A percentile compares a stretch with the other conserved stretches of the same genome.
phyloP scores from a whole-genome alignment of 345 rosid genomes.

The Moringa oleifera region DNA sequence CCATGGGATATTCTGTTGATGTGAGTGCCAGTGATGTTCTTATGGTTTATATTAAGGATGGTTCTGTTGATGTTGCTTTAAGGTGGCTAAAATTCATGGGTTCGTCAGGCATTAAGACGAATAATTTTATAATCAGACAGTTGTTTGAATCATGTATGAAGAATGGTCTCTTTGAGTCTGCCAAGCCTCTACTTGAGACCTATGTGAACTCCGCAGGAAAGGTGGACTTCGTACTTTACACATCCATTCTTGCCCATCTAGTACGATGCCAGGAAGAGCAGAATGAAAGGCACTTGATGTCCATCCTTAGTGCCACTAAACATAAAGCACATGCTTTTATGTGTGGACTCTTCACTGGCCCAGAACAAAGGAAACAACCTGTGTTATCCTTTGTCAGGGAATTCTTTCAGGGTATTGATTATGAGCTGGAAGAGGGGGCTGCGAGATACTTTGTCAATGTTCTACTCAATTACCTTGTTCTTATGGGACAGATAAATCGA shows the following conservation, averaged over 20 bases:
- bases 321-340: conserved; percentile 81
- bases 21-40: conserved; percentile 93
- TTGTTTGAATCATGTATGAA: conserved; percentile 96
- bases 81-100: conserved; percentile 96
- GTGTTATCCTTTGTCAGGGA: conserved; percentile 83
- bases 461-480: conserved; percentile 89
- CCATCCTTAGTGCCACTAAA: conserved; percentile 70
- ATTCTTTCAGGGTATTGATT: conserved; percentile 87
- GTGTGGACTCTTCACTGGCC: conserved; percentile 94
- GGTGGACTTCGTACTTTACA: conserved; percentile 92
- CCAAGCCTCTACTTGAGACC: conserved; percentile 88
- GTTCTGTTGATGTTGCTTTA: conserved; percentile 83
- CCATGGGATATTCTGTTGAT: conserved; percentile 87
- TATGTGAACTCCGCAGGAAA: conserved; percentile 74
- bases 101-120: conserved; percentile 86
- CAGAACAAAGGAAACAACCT: conserved; percentile 88
- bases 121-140: conserved; percentile 88
- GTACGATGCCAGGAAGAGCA: conserved; percentile 90
- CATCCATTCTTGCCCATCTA: conserved; percentile 89
- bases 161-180: conserved; percentile 72
- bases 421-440: conserved; percentile 93
- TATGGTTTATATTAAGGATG: conserved; percentile 93
- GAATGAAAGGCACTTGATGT: conserved; percentile 85
- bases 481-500: conserved; percentile 93
- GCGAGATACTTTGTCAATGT: conserved; percentile 90